Conservation (phyloP, 2,329 filamentous ascomycete species). For the Aspergillus fructus region DNA sequence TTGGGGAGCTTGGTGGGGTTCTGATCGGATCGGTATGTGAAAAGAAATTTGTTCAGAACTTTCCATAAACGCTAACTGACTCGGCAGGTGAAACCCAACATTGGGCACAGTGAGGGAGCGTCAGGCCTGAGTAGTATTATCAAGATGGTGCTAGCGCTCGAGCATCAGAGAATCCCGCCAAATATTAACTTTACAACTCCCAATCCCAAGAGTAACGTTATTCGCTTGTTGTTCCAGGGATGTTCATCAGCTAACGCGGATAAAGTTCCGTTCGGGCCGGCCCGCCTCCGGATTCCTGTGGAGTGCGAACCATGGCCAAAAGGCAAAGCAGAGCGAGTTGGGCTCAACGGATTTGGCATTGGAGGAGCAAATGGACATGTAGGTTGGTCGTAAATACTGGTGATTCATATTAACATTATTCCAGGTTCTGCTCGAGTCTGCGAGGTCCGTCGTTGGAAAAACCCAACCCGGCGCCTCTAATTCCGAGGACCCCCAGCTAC, state of each 20-base stretch:
- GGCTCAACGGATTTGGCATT: slow-evolving; percentile 31
- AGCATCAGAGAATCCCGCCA: slow-evolving; percentile 20
- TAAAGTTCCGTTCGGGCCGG: slow-evolving; percentile 13
- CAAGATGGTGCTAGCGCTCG: slow-evolving; percentile 20
- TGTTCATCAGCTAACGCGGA: neutral
- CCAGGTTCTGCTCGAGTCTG: neutral
- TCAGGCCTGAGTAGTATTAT: slow-evolving; percentile 21
- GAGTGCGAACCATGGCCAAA: slow-evolving; percentile 20
- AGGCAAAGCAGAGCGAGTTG: slow-evolving; percentile 17
- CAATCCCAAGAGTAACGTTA: slow-evolving; percentile 24
- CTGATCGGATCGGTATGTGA: slow-evolving; percentile 17
- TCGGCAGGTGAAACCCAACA: slow-evolving; percentile 19
- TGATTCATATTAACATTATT: neutral
- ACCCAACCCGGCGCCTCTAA: neutral
- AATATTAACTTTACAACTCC: slow-evolving; percentile 22
- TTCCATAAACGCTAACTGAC: neutral
- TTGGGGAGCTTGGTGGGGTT: slow-evolving; percentile 10
- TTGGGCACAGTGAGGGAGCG: slow-evolving; percentile 23
- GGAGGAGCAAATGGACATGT: slow-evolving; percentile 16
- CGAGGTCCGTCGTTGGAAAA: neutral
- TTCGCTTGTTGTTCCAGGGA: neutral
- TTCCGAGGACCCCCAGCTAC: neutral
- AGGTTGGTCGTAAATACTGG: neutral
- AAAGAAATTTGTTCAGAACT: neutral
- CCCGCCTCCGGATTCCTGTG: neutral